Conservation (phyloP, 2,329 filamentous ascomycete species). For the Oidium heveae region DNA sequence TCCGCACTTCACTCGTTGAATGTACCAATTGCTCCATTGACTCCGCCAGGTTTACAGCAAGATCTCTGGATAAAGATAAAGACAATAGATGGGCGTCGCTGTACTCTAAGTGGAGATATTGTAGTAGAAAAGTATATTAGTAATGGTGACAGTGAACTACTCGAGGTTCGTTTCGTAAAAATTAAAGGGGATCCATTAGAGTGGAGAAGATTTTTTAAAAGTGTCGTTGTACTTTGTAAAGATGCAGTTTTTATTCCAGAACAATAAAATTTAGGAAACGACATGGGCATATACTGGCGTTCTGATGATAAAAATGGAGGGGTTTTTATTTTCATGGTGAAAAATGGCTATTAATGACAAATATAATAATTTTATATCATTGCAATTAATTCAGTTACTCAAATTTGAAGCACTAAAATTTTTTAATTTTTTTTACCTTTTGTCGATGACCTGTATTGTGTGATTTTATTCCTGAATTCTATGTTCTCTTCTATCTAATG, state of each 20-base stretch:
- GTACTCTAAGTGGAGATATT: constrained; percentile 51
- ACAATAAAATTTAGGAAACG: neutral
- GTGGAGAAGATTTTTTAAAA: constrained; percentile 94
- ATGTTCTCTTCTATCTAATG: no score
- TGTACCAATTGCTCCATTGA: constrained; percentile 33
- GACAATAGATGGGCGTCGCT: constrained; percentile 45
- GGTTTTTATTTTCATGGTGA: no score
- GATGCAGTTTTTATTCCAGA: constrained; percentile 47
- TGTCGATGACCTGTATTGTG: no score
- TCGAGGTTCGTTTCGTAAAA: constrained; percentile 82
- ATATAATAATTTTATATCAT: no score
- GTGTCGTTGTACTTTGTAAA: constrained; percentile 66
- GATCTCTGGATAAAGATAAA: constrained; percentile 45
- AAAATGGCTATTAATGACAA: no score
- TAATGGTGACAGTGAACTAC: constrained; percentile 27
- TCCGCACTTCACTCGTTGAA: constrained; percentile 69
- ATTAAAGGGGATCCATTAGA: constrained; percentile 87
- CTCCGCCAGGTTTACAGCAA: constrained; percentile 25
- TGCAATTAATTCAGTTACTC: no score
- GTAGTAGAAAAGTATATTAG: constrained; percentile 40
- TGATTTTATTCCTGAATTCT: no score
- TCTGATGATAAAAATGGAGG: no score
- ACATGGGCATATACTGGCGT: no score
- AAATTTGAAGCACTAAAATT: no score
- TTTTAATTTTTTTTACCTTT: no score